These are phyloP conservation scores for Pleurotus pulmonarius DNA, from an alignment of 768 basidiomycete species.

Conservation along the genomic window DNA sequence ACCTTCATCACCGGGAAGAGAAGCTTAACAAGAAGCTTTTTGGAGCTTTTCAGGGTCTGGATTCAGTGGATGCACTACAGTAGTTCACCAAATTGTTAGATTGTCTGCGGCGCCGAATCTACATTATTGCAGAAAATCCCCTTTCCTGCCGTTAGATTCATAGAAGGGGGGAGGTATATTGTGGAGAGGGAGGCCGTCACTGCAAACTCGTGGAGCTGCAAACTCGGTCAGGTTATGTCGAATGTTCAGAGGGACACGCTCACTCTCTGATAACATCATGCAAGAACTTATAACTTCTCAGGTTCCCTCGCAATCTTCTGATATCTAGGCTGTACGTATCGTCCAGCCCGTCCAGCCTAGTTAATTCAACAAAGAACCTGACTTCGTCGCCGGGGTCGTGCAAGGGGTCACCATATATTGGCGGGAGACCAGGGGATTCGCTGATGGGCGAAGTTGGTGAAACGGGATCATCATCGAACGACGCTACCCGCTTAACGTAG, in stretches of 20 bases:
- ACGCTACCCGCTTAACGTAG: constrained; percentile 34
- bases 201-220: constrained; percentile 44
- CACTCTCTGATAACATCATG: constrained; percentile 87
- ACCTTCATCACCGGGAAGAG: too few relatives aligned
- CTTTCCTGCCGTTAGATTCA: too few relatives aligned
- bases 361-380: constrained; percentile 92
- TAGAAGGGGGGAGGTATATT: background rate
- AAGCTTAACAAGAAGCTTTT: too few relatives aligned
- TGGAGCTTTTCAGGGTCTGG: too few relatives aligned
- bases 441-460: constrained; percentile 13
- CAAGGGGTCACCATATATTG: too few relatives aligned
- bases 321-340: constrained; percentile 93
- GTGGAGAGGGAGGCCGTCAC: constrained; percentile 17
- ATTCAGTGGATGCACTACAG: too few relatives aligned
- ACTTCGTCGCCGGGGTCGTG: constrained; percentile 79
- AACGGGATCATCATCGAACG: constrained; percentile 47
- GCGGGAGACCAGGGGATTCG: constrained; percentile 10
- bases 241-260: constrained; percentile 25
- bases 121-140: too few relatives aligned
- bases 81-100: too few relatives aligned
- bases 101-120: too few relatives aligned
- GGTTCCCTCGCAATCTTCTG: constrained; percentile 85
- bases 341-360: constrained; percentile 82
- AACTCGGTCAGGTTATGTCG: constrained; percentile 8
- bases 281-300: constrained; percentile 90